phyloP scores from a whole-genome alignment of 2,329 filamentous ascomycete genomes.

The Xylaria hypoxylon region DNA sequence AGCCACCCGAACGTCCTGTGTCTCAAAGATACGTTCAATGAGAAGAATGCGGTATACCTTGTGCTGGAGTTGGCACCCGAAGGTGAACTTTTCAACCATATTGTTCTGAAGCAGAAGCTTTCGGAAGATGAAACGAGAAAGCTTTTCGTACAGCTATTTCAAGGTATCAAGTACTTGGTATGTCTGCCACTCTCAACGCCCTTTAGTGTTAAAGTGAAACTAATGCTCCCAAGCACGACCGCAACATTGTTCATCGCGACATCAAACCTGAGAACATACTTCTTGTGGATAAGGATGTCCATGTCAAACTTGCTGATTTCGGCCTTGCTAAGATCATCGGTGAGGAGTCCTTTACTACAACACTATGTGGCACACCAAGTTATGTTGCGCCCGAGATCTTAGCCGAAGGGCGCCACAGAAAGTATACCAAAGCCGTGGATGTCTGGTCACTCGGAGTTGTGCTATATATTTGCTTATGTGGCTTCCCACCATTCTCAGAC shows the following conservation, averaged over 20 bases:
- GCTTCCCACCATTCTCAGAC: conserved; percentile 96
- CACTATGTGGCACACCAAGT: conserved; percentile 94
- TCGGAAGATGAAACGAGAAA: conserved; percentile 85
- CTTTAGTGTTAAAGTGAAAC: conserved; percentile 16
- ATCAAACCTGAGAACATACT: conserved; percentile 99
- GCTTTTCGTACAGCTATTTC: conserved; percentile 90
- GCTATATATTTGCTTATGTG: conserved; percentile 95
- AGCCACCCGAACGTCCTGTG: conserved; percentile 94
- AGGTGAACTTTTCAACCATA: conserved; percentile 95
- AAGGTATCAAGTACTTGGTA: conserved; percentile 95
- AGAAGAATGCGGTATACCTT: conserved; percentile 88
- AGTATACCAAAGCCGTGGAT: conserved; percentile 95
- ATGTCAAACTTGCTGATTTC: conserved; percentile 95
- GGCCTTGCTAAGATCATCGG: conserved; percentile 98
- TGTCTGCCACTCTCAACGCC: conserved; percentile 53
- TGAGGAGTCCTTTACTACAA: conserved; percentile 97
- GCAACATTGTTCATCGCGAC: conserved; percentile 96
- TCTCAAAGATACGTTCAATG: conserved; percentile 94
- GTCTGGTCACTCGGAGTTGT: conserved; percentile 98
- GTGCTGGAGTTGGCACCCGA: conserved; percentile 91
- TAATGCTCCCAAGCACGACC: conserved; percentile 77
- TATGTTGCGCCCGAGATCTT: conserved; percentile 98
- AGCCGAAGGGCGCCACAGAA: conserved; percentile 81
- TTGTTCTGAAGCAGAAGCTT: conserved; percentile 90
- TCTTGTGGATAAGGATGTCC: conserved; percentile 83